These are phyloP conservation scores for Lolium multiflorum DNA, from an alignment of 176 grass and related monocot species.

Conservation along the genomic window DNA sequence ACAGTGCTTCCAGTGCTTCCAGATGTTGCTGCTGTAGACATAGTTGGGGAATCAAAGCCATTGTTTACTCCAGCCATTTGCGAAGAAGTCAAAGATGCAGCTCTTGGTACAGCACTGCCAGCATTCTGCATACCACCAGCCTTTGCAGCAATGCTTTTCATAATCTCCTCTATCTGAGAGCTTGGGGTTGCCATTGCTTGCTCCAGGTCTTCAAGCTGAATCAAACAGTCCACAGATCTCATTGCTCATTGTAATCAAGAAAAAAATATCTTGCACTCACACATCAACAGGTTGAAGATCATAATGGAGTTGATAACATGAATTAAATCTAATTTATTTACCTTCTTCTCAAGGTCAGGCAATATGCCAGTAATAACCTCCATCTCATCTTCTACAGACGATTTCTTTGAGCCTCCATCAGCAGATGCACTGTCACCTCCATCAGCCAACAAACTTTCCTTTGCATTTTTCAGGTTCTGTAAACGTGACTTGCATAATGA, in stretches of 20 bases:
- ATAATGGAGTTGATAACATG: slow-evolving; percentile 4
- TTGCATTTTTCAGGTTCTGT: slow-evolving; percentile 58
- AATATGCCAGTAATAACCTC: slow-evolving; percentile 72
- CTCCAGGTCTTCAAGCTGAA: slow-evolving; percentile 94
- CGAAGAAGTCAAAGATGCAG: slow-evolving; percentile 66
- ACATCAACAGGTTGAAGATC: slow-evolving; percentile 26
- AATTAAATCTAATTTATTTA: slow-evolving; percentile 41
- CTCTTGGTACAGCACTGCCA: slow-evolving; percentile 45
- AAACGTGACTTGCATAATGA: slow-evolving; percentile 84
- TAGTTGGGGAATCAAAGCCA: slow-evolving; percentile 73
- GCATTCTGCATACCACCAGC: slow-evolving; percentile 36
- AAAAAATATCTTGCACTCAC: neutral
- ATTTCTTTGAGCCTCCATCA: slow-evolving; percentile 57
- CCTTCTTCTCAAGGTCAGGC: slow-evolving; percentile 97
- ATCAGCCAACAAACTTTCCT: slow-evolving; percentile 44
- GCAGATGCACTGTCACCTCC: slow-evolving; percentile 47
- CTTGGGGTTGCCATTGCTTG: slow-evolving; percentile 59
- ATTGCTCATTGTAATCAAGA: slow-evolving; percentile 20
- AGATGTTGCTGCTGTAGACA: slow-evolving; percentile 67
- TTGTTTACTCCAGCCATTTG: slow-evolving; percentile 68
- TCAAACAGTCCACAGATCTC: slow-evolving; percentile 35
- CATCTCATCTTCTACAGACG: slow-evolving; percentile 64
- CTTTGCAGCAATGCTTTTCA: slow-evolving; percentile 56
- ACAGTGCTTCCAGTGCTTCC: slow-evolving; percentile 72
- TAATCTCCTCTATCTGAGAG: slow-evolving; percentile 48